Evolutionary conservation across 2,329 filamentous ascomycete species (phyloP).

Genomic region (Periconia macrospinosa): DNA sequence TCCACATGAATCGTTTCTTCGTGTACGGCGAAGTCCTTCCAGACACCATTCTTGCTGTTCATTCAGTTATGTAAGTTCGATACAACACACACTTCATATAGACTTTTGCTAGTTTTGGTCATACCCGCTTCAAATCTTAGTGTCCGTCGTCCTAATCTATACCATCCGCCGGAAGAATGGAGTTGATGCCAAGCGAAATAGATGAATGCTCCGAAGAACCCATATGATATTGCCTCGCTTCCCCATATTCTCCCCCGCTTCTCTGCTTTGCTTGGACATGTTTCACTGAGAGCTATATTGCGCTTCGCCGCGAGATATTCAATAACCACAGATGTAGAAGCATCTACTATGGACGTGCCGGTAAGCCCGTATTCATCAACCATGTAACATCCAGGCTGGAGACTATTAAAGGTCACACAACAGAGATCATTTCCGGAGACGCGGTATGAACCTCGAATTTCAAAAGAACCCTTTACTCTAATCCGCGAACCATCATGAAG

Average conservation of each 20-base stretch:
- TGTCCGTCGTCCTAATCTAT: not conserved
- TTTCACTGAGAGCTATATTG: not conserved
- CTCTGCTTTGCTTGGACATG: not conserved
- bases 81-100: not conserved
- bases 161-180: not conserved
- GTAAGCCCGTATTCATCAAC: not conserved
- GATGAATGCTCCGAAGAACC: constrained; percentile 4
- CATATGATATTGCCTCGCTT: constrained; percentile 2
- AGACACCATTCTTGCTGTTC: not conserved
- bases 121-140: not conserved
- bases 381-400: not conserved
- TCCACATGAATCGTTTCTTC: not conserved
- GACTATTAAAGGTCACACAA: not conserved
- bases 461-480: too few species aligned
- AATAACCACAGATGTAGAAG: not conserved
- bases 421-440: not conserved
- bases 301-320: not conserved
- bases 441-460: not conserved
- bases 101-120: not conserved
- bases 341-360: not conserved
- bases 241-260: not conserved
- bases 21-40: not conserved
- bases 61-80: not conserved
- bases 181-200: constrained; percentile 4
- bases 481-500: not conserved